Conservation (phyloP, 1,284 basidiomycete genomes). For the Ustilago xerochloae region DNA sequence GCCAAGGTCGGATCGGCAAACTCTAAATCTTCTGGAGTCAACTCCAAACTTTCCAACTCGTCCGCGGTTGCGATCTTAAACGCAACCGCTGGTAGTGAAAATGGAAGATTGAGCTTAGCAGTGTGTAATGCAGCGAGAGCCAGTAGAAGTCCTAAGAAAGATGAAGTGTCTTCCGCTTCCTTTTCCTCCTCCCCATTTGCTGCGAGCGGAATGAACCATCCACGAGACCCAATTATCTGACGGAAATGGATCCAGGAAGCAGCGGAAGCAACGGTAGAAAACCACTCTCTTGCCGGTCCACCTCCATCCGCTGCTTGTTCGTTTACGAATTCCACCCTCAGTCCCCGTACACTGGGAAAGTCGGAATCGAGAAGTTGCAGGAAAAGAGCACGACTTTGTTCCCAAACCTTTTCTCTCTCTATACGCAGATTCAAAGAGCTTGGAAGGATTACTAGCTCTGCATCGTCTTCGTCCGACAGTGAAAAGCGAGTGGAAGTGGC, state of each 20-base stretch:
- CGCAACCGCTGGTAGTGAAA: constrained; percentile 24
- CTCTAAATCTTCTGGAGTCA: constrained; percentile 34
- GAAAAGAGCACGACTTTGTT: constrained; percentile 27
- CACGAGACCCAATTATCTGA: constrained; percentile 4
- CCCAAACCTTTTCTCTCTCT: constrained; percentile 16
- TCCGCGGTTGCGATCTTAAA: constrained; percentile 32
- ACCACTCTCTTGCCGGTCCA: constrained; percentile 56
- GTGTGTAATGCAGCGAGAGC: constrained; percentile 50
- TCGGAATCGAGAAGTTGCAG: constrained; percentile 27
- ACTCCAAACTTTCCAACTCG: not conserved
- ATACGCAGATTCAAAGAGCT: constrained; percentile 24
- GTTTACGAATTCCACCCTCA: constrained; percentile 47
- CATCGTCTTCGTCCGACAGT: not conserved
- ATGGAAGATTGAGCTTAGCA: constrained; percentile 43
- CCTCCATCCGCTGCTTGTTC: constrained; percentile 58
- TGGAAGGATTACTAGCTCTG: constrained; percentile 19
- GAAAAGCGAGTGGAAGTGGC: not conserved
- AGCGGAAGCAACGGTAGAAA: constrained; percentile 41
- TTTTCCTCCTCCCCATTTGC: not conserved
- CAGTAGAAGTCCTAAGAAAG: constrained; percentile 47
- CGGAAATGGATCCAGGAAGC: constrained; percentile 15
- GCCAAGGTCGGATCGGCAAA: constrained; percentile 36
- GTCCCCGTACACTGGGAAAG: constrained; percentile 10
- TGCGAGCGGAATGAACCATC: constrained; percentile 17
- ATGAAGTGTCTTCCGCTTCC: constrained; percentile 7